phyloP scores from a whole-genome alignment of 225 moss, liverwort and hornwort species.

The Physcomitrellopsis africana region DNA sequence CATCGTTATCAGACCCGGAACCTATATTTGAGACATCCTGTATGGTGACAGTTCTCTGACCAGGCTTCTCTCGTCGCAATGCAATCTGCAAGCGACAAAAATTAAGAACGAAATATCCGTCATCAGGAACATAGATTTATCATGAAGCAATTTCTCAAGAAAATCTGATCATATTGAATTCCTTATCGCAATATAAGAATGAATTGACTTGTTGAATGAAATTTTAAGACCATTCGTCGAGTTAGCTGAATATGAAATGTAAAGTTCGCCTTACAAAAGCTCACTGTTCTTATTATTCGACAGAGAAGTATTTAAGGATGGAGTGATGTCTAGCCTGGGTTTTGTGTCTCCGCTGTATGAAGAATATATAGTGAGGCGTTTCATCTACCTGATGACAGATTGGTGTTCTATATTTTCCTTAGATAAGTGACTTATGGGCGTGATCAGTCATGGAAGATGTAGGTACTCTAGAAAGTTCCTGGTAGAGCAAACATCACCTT shows the following conservation, averaged over 20 bases:
- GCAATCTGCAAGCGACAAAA: slow-evolving; percentile 71
- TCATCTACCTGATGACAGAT: too few species aligned
- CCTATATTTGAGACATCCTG: slow-evolving; percentile 39
- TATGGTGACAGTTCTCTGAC: slow-evolving; percentile 35
- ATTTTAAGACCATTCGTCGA: background rate
- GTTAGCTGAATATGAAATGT: background rate
- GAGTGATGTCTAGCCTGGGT: too few species aligned
- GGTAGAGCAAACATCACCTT: slow-evolving; percentile 54
- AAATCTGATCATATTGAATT: background rate
- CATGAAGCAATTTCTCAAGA: background rate
- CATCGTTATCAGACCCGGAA: slow-evolving; percentile 44
- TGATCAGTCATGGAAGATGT: background rate
- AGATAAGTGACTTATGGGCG: too few species aligned
- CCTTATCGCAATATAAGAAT: too few species aligned
- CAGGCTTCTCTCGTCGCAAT: slow-evolving; percentile 76
- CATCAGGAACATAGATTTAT: slow-evolving; percentile 12
- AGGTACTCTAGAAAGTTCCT: slow-evolving; percentile 7
- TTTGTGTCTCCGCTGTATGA: too few species aligned
- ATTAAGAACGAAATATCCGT: background rate
- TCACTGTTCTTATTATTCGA: too few species aligned
- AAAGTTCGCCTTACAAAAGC: too few species aligned
- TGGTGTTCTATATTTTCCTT: too few species aligned
- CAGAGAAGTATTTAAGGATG: too few species aligned
- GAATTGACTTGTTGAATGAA: background rate
- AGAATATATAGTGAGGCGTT: too few species aligned